Conservation (phyloP, 2,329 filamentous ascomycete species). For the Paecilomyces niveus region DNA sequence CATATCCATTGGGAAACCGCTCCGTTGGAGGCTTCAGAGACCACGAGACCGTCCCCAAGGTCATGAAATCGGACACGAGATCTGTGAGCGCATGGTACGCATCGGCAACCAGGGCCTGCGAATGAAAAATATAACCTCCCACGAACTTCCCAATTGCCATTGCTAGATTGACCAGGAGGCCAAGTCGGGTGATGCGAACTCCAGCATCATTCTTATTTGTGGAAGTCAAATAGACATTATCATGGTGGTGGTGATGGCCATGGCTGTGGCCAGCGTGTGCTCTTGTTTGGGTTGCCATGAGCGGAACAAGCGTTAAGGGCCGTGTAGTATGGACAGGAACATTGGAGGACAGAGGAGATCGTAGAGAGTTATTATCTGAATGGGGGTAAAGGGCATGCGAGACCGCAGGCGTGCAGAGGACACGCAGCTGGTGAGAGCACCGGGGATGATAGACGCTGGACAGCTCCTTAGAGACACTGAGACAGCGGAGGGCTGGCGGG, state of each 20-base stretch:
- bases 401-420: constrained; percentile 14
- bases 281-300: constrained; percentile 40
- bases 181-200: constrained; percentile 86
- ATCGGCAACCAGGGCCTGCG: constrained; percentile 85
- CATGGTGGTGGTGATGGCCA: constrained; percentile 65
- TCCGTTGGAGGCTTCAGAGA: constrained; percentile 78
- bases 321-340: constrained; percentile 7
- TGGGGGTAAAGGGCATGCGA: constrained; percentile 1
- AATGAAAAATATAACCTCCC: constrained; percentile 91
- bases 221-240: constrained; percentile 75
- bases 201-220: constrained; percentile 84
- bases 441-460: constrained; percentile 6
- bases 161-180: constrained; percentile 78
- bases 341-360: constrained; percentile 1
- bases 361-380: constrained; percentile 7
- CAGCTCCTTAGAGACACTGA: constrained; percentile 6
- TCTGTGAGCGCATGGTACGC: constrained; percentile 94
- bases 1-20: constrained; percentile 83
- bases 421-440: constrained; percentile 13
- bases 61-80: constrained; percentile 89
- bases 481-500: constrained; percentile 7
- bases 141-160: constrained; percentile 93
- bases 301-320: constrained; percentile 21
- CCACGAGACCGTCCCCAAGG: constrained; percentile 88
- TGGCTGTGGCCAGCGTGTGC: constrained; percentile 49